A percentile compares a stretch with the other conserved stretches of the same genome.
These are phyloP conservation scores for Globisporangium splendens DNA, from an alignment of 352 stramenopile genomes.

Conservation along the genomic window DNA sequence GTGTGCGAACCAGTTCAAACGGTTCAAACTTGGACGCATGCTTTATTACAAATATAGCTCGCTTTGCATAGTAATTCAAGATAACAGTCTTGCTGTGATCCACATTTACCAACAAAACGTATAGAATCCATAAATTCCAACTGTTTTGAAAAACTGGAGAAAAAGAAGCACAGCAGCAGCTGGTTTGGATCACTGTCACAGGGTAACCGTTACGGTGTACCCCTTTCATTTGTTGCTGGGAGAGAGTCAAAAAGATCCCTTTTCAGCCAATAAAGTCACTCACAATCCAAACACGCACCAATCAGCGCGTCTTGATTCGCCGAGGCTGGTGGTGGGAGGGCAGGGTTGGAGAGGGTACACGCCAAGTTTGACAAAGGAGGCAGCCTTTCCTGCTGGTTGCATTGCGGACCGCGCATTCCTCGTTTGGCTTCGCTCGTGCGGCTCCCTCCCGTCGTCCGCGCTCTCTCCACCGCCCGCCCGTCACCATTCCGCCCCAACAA, in stretches of 20 bases:
- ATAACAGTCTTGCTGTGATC: neutral
- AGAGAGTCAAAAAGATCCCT: neutral
- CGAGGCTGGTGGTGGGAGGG: neutral
- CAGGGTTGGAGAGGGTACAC: neutral
- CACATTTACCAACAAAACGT: neutral
- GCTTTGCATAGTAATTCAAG: too few species aligned
- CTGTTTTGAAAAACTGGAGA: neutral
- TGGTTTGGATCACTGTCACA: neutral
- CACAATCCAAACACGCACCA: neutral
- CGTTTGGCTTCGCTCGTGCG: slow-evolving; percentile 8
- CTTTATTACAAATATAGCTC: too few species aligned
- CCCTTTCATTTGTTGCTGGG: neutral
- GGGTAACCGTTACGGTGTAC: neutral
- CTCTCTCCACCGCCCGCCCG: neutral
- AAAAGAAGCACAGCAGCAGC: neutral
- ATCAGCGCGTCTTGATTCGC: neutral
- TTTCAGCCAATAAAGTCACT: slow-evolving; percentile 2
- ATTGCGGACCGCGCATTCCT: neutral
- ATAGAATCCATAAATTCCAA: neutral
- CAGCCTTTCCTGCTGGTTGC: neutral
- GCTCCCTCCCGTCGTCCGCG: slow-evolving; percentile 5
- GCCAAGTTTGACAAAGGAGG: neutral
- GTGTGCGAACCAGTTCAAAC: too few species aligned
- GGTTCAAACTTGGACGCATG: too few species aligned
- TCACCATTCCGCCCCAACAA: too few species aligned